phyloP scores from a whole-genome alignment of 2,329 filamentous ascomycete species.

The Neopestalotiopsis clavispora region DNA sequence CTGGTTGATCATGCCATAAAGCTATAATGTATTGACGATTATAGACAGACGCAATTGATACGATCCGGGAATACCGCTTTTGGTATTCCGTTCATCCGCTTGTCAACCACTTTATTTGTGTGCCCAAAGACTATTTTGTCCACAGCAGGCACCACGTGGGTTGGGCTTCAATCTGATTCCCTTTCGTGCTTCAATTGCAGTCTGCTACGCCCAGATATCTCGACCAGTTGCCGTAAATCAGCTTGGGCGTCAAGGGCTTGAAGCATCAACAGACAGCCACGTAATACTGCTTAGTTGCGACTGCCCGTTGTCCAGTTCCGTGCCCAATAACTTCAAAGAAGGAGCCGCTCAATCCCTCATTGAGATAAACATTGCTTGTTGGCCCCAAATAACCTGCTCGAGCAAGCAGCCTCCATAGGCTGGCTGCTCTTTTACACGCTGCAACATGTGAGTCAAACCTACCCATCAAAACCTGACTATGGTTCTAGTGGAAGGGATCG shows the following conservation, averaged over 20 bases:
- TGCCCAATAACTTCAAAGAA: conserved; percentile 3
- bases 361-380: conserved; percentile 18
- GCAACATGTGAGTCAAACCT: conserved; percentile 41
- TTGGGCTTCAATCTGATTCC: not conserved
- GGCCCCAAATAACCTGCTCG: conserved; percentile 19
- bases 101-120: not conserved
- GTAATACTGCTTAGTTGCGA: not conserved
- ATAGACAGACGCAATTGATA: conserved; percentile 4
- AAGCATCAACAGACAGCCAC: not conserved
- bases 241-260: not conserved
- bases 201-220: not conserved
- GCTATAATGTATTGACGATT: conserved; percentile 4
- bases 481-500: conserved; percentile 10
- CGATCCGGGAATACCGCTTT: conserved; percentile 13
- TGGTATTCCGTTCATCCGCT: conserved; percentile 8
- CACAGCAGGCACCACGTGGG: conserved; percentile 15
- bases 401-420: conserved; percentile 31
- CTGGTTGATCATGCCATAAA: not conserved
- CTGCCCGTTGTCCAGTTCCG: not conserved
- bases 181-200: not conserved
- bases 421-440: conserved; percentile 30
- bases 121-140: not conserved
- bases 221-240: not conserved
- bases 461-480: not conserved
- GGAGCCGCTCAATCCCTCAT: not conserved